A percentile compares a stretch with the other conserved stretches of the same genome.
phyloP scores from a whole-genome alignment of 257 asterid genomes.

The Gynochthodes officinalis region DNA sequence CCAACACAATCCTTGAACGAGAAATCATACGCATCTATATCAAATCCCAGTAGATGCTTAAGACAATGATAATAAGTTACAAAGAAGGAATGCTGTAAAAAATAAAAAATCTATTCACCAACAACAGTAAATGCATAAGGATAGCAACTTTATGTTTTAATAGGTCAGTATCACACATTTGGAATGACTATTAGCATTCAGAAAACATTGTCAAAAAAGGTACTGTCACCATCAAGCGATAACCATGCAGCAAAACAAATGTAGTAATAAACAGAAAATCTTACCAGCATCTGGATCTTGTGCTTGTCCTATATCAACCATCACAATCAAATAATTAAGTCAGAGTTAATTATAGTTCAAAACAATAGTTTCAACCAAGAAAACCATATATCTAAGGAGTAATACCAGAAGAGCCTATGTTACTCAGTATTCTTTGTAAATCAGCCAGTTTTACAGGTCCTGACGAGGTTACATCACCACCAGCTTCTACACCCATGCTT shows the following conservation, averaged over 20 bases:
- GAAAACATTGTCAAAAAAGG: neutral
- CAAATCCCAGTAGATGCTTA: neutral
- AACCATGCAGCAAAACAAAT: neutral
- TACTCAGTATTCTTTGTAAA: conserved; percentile 89
- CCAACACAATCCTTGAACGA: neutral
- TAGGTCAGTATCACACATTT: neutral
- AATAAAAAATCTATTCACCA: neutral
- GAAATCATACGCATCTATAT: neutral
- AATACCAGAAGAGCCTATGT: conserved; percentile 74
- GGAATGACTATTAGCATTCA: neutral
- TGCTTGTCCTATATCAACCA: conserved; percentile 41
- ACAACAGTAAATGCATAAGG: neutral
- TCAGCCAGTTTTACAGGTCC: conserved; percentile 90
- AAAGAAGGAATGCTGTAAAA: neutral
- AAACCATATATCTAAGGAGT: neutral
- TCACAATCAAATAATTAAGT: conserved; percentile 18
- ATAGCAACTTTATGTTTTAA: neutral
- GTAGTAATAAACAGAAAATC: conserved; percentile 8
- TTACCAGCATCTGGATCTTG: conserved; percentile 95
- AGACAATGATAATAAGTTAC: neutral
- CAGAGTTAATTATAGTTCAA: conserved; percentile 19
- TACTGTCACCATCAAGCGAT: neutral
- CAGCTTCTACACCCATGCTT: conserved; percentile 72
- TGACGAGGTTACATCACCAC: conserved; percentile 80
- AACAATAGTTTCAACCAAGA: conserved; percentile 15